Conservation (phyloP, 2,329 filamentous ascomycete genomes). For the Exophiala alcalophila region DNA sequence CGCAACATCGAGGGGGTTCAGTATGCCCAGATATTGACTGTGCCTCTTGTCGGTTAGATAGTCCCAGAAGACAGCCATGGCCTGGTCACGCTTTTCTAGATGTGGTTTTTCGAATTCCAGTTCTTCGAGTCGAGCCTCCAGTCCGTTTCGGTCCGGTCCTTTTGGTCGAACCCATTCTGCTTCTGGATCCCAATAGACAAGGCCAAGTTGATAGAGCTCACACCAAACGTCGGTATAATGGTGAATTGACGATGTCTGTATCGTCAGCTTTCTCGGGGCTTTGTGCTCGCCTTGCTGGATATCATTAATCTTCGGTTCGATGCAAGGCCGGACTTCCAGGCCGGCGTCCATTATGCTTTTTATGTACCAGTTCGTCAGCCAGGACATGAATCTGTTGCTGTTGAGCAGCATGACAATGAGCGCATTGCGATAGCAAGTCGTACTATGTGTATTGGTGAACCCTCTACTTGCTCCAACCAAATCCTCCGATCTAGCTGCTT, state of each 20-base stretch:
- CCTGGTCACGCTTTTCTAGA: neutral
- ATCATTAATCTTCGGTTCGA: neutral
- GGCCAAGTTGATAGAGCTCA: constrained; percentile 13
- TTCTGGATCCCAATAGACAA: constrained; percentile 9
- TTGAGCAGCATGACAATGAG: constrained; percentile 17
- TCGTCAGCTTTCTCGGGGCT: neutral
- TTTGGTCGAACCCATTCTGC: no score
- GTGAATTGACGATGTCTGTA: neutral
- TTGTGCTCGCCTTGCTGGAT: no score
- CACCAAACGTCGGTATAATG: constrained; percentile 19
- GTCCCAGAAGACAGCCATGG: constrained; percentile 12
- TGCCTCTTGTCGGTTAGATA: constrained; percentile 1
- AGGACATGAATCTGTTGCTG: constrained; percentile 18
- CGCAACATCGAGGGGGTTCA: no score
- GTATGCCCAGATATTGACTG: no score
- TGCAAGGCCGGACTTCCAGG: constrained; percentile 3
- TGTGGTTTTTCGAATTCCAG: neutral
- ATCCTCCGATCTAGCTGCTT: constrained; percentile 1
- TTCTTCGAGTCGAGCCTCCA: no score
- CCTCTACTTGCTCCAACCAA: no score
- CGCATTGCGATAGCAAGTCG: constrained; percentile 22
- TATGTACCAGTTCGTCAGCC: constrained; percentile 19
- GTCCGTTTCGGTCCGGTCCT: neutral
- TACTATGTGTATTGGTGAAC: neutral
- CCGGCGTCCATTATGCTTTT: constrained; percentile 7